Conservation (phyloP, 805 yeast species). For the Priceomyces fermenticarens region DNA sequence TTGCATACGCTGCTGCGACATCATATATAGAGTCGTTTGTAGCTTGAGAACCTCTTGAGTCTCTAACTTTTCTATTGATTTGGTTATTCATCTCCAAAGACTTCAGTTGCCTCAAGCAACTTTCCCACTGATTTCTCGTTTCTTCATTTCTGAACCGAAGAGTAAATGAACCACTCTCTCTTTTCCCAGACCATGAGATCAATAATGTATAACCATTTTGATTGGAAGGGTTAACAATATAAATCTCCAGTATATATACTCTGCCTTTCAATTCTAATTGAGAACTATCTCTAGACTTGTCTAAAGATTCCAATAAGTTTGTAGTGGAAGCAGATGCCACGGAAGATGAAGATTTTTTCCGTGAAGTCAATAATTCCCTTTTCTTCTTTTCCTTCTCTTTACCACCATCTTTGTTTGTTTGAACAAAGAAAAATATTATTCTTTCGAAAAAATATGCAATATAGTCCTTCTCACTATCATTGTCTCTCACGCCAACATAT, state of each 20-base stretch:
- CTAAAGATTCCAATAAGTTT: conserved; percentile 34
- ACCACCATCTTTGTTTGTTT: conserved; percentile 13
- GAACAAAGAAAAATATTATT: conserved; percentile 49
- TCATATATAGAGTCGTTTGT: conserved; percentile 27
- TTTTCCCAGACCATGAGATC: conserved; percentile 79
- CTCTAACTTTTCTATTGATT: conserved; percentile 33
- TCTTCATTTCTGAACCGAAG: conserved; percentile 84
- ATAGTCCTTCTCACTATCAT: conserved; percentile 78
- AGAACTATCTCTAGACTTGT: conserved; percentile 24
- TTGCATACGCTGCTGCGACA: conserved; percentile 15
- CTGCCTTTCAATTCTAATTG: conserved; percentile 69
- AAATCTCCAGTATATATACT: conserved; percentile 68
- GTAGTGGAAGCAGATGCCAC: conserved; percentile 38
- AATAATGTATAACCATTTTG: conserved; percentile 54
- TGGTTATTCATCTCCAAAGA: conserved; percentile 39
- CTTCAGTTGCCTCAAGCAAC: conserved; percentile 52
- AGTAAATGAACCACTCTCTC: conserved; percentile 82
- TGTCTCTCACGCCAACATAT: conserved; percentile 63
- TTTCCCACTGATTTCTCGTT: conserved; percentile 76
- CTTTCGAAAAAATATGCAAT: conserved; percentile 83
- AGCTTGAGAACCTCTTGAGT: conserved; percentile 27
- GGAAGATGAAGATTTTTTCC: conserved; percentile 48
- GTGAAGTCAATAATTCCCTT: conserved; percentile 39
- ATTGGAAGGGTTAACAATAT: conserved; percentile 36
- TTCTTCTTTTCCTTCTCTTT: conserved; percentile 31